phyloP scores from a whole-genome alignment of 164 flowering plant genomes.

The Hamamelis virginiana region DNA sequence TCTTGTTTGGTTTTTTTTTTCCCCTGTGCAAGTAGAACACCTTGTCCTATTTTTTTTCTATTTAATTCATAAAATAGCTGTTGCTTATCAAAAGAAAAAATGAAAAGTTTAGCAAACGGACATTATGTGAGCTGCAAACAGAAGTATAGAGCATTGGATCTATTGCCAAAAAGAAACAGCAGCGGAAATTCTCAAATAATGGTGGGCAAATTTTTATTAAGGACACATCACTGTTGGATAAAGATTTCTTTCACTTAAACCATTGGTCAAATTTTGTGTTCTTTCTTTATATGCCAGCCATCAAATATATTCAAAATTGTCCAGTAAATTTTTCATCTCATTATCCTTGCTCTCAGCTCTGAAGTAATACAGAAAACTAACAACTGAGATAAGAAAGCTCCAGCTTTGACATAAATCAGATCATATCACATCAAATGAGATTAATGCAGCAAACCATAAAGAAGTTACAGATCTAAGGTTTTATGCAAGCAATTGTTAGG shows the following conservation, averaged over 20 bases:
- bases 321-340: background rate
- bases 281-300: background rate
- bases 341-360: background rate
- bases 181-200: too few relatives aligned
- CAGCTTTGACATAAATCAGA: background rate
- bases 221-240: too few relatives aligned
- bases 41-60: too few relatives aligned
- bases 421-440: background rate
- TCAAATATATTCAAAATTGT: background rate
- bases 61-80: too few relatives aligned
- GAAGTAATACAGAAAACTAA: background rate
- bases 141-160: background rate
- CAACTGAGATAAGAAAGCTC: background rate
- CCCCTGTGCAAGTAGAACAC: too few relatives aligned
- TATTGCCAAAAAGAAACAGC: background rate
- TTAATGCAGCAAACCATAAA: background rate
- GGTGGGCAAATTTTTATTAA: too few relatives aligned
- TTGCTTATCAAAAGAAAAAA: too few relatives aligned
- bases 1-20: too few relatives aligned
- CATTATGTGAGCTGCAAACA: too few relatives aligned
- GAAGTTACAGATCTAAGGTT: background rate
- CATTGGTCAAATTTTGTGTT: too few relatives aligned
- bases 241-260: too few relatives aligned
- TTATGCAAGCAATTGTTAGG: background rate
- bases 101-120: too few relatives aligned